phyloP scores from a whole-genome alignment of 2,329 filamentous ascomycete species.

The Fusarium subglutinans region DNA sequence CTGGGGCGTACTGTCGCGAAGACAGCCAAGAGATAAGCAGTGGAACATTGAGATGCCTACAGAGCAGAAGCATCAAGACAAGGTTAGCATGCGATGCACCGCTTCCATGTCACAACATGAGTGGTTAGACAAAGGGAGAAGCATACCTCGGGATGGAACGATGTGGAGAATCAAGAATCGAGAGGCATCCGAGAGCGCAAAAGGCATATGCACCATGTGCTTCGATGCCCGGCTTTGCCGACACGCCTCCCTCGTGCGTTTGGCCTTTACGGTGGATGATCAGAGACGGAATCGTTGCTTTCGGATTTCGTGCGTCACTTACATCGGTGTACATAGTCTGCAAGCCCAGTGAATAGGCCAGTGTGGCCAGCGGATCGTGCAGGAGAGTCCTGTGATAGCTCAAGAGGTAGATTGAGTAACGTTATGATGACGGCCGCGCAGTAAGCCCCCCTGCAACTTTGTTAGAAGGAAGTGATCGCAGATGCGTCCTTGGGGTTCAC shows the following conservation, averaged over 20 bases:
- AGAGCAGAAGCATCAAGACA: conserved; percentile 32
- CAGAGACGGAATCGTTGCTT: conserved; percentile 20
- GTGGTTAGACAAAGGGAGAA: conserved; percentile 38
- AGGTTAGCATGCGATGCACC: conserved; percentile 50
- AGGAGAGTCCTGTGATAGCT: conserved; percentile 77
- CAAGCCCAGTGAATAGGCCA: conserved; percentile 75
- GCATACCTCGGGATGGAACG: conserved; percentile 76
- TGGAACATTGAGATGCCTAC: conserved; percentile 78
- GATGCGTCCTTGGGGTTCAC: conserved; percentile 1
- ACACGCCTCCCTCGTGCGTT: conserved; percentile 95
- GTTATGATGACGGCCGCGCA: conserved; percentile 88
- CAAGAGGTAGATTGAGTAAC: conserved; percentile 82
- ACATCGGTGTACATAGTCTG: conserved; percentile 84
- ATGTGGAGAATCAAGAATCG: conserved; percentile 83
- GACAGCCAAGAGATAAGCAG: conserved; percentile 88
- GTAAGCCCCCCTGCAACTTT: conserved; percentile 77
- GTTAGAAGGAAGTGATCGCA: conserved; percentile 13
- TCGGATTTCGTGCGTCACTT: conserved; percentile 52
- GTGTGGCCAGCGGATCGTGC: conserved; percentile 69
- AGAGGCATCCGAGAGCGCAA: conserved; percentile 88
- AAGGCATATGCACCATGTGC: conserved; percentile 98
- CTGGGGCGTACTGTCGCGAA: conserved; percentile 86
- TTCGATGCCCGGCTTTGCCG: conserved; percentile 84
- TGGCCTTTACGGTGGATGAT: conserved; percentile 67
- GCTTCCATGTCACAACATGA: conserved; percentile 45